Base-by-base conservation (phyloP, 768 basidiomycete genomes). In the Tylopilus sp. region DNA sequence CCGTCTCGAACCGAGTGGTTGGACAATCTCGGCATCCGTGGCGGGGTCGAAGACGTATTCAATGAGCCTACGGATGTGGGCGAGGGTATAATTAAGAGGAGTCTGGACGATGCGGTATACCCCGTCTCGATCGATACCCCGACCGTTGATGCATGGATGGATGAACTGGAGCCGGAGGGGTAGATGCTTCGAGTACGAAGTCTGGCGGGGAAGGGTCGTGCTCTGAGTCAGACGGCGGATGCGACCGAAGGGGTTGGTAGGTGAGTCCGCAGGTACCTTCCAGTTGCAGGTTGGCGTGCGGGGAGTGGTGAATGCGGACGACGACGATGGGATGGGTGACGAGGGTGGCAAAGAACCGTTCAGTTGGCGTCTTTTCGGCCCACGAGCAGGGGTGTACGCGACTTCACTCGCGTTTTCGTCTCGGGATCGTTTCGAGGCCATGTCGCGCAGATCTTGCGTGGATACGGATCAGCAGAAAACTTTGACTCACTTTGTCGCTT, bases 231-330 rank as follows among this genome's bases (percentile, higher is more conserved):
- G 69, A 13, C 72, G 71, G 17, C 77, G 74, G 42, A 79, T 79
- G 40, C 82, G 71, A 15, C 84, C 83, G 52, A 88, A 83, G 0
- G 86, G 86, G 57, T 87, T 88, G 4, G 81, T 78, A 0, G 86
- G 86, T 0, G 85, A 86, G 69, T 88, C 86, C 6, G 73, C 78
- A 4, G 85, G 82, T 1, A 62, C 68, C 58, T 45, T 71, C 67
- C 48, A 80, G 65, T 62, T 75, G 75, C 48, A 57, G 17, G 66
- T 55, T 1, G 77, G 73, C 3, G 75, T 77, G 51, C 68, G 68
- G 3, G 73, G 63, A 0, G 73, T 65, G 22, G 68, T 59, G 31
- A 59, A 59, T 5, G 50, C 52, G 25, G 61, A 61, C 17, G 61
- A 61, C 17, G 61, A 58, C 9, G 67, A 60, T 4, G 68, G 53